Conservation (phyloP, 768 basidiomycete species). For the Amanita molliuscula region DNA sequence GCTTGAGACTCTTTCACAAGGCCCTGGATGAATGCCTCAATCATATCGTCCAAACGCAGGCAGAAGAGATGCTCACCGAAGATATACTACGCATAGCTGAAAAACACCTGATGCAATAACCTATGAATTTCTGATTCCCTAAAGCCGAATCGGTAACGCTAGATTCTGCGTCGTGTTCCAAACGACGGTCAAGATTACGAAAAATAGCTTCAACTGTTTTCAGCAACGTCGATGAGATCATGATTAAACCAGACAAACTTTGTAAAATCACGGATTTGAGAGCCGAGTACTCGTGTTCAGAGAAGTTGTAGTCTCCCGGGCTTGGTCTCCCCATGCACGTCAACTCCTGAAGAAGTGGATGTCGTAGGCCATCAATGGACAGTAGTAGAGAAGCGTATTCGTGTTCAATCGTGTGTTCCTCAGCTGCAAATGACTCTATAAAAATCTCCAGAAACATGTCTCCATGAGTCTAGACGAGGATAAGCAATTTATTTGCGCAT, state of each 20-base stretch:
- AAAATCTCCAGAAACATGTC: constrained; percentile 39
- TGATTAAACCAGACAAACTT: constrained; percentile 9
- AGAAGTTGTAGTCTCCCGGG: constrained; percentile 20
- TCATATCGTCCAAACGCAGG: not conserved
- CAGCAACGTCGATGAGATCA: not conserved
- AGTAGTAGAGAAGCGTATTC: constrained; percentile 50
- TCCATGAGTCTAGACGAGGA: constrained; percentile 30
- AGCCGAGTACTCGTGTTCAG: constrained; percentile 17
- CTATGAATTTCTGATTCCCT: constrained; percentile 28
- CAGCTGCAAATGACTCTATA: constrained; percentile 39
- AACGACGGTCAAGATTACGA: constrained; percentile 26
- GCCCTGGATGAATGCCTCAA: not conserved
- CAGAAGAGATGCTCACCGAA: constrained; percentile 22
- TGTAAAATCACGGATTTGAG: constrained; percentile 23
- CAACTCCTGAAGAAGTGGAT: constrained; percentile 36
- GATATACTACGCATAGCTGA: constrained; percentile 40
- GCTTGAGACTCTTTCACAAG: constrained; percentile 7
- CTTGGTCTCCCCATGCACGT: constrained; percentile 12
- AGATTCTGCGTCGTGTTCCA: constrained; percentile 11
- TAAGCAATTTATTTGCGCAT: not conserved
- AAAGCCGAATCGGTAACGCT: constrained; percentile 9
- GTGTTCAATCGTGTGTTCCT: constrained; percentile 40
- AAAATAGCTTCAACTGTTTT: constrained; percentile 29
- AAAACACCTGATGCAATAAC: constrained; percentile 34
- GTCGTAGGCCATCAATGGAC: constrained; percentile 42